Evolutionary conservation across 2,329 filamentous ascomycete genomes (phyloP).

Genomic region (Rhynchosporium graminicola): DNA sequence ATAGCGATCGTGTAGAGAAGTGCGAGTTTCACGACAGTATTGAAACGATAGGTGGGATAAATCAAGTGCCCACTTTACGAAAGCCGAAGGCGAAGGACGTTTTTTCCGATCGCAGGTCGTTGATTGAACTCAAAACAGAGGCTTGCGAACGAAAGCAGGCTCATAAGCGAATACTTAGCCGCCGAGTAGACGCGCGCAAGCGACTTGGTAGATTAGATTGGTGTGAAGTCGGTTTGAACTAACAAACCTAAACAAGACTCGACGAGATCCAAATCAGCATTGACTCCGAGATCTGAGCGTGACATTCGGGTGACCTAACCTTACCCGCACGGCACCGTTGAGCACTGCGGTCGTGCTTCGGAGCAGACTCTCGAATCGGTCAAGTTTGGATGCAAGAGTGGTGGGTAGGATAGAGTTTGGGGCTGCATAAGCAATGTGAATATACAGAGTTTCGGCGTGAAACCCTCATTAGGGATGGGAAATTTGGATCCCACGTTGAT

Average conservation of each 20-base stretch:
- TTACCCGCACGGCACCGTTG: background rate
- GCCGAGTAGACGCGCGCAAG: no score
- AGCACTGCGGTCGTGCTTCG: background rate
- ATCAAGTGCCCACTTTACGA: background rate
- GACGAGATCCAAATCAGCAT: background rate
- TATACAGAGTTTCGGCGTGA: conserved; percentile 15
- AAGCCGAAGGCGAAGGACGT: no score
- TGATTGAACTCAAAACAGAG: background rate
- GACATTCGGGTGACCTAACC: background rate
- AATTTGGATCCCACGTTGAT: background rate
- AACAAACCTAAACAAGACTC: background rate
- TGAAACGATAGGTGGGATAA: background rate
- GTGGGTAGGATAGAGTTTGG: conserved; percentile 13
- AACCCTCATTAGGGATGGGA: conserved; percentile 14
- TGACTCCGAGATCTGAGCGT: conserved; percentile 3
- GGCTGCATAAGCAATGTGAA: background rate
- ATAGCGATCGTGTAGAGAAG: background rate
- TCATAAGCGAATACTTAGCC: no score
- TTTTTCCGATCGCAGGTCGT: background rate
- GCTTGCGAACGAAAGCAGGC: no score
- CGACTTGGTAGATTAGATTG: no score
- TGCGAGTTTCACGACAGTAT: background rate
- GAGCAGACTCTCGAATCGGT: conserved; percentile 4
- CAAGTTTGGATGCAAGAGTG: conserved; percentile 4
- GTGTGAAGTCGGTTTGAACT: no score